A percentile compares a stretch with the other conserved stretches of the same genome.
phyloP scores from a whole-genome alignment of 2,329 filamentous ascomycete species.

The Pseudocercospora macadamiae region DNA sequence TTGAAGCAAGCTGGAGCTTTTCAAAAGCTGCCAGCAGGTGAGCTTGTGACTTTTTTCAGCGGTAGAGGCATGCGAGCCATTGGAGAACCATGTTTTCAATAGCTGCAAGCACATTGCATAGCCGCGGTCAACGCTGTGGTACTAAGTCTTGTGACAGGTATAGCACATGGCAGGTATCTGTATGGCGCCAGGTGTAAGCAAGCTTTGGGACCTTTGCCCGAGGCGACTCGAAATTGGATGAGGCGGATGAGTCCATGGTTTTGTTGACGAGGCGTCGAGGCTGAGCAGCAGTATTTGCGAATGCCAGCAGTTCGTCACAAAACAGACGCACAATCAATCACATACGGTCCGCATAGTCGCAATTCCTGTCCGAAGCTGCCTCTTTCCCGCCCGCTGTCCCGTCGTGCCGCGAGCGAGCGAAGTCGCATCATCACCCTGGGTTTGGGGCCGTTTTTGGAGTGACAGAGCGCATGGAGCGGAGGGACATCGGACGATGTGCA shows the following conservation, averaged over 20 bases:
- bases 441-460: conserved; percentile 4
- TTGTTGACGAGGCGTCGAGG: conserved; percentile 4
- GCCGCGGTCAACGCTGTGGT: conserved; percentile 4
- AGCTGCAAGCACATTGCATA: conserved; percentile 3
- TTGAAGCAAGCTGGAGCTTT: not conserved
- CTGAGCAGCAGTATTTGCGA: not conserved
- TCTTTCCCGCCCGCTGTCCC: not conserved
- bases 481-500: conserved; percentile 17
- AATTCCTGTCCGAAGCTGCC: not conserved
- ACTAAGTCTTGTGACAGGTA: not conserved
- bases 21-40: not conserved
- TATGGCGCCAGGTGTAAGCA: not conserved
- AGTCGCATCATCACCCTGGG: conserved; percentile 17
- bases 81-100: conserved; percentile 1
- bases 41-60: conserved; percentile 1
- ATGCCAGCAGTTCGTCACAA: not conserved
- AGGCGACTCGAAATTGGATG: not conserved
- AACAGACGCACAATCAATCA: not conserved
- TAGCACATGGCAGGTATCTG: not conserved
- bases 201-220: not conserved
- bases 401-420: not conserved
- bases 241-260: not conserved
- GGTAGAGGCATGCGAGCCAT: not conserved
- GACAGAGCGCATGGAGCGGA: conserved; percentile 17
- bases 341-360: not conserved